Conservation (phyloP, 306 rosid genomes). For the Spatholobus suberectus region DNA sequence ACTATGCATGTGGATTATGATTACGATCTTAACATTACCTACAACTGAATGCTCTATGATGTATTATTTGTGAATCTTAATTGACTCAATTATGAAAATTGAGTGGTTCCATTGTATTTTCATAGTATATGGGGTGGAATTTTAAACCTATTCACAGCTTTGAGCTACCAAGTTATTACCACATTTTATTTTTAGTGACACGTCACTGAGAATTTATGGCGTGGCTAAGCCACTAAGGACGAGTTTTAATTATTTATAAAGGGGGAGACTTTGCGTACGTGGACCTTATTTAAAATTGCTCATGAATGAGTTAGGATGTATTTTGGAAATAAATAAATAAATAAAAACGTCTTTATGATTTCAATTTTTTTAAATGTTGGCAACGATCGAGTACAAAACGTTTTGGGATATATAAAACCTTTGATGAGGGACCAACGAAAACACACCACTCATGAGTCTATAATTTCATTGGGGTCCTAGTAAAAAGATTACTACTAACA, state of each 20-base stretch:
- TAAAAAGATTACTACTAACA: too few relatives aligned
- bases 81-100: background rate
- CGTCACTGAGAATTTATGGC: slow-evolving; percentile 52
- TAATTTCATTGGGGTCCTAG: too few relatives aligned
- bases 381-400: too few relatives aligned
- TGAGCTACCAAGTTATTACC: slow-evolving; percentile 41
- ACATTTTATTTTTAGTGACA: slow-evolving; percentile 35
- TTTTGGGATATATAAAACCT: too few relatives aligned
- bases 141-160: slow-evolving; percentile 25
- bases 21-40: slow-evolving; percentile 46
- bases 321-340: background rate
- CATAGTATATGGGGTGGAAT: slow-evolving; percentile 11
- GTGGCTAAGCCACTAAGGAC: slow-evolving; percentile 40
- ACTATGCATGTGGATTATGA: background rate
- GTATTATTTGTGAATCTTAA: background rate
- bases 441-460: too few relatives aligned
- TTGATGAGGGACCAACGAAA: too few relatives aligned
- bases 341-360: background rate
- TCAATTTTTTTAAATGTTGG: background rate
- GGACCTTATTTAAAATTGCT: slow-evolving; percentile 11
- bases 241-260: slow-evolving; percentile 33
- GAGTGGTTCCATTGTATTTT: slow-evolving; percentile 38
- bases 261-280: slow-evolving; percentile 13
- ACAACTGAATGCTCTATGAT: background rate
- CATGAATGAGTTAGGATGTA: background rate